These are phyloP conservation scores for Solanum okadae DNA, from an alignment of 257 asterid species.

Conservation along the genomic window DNA sequence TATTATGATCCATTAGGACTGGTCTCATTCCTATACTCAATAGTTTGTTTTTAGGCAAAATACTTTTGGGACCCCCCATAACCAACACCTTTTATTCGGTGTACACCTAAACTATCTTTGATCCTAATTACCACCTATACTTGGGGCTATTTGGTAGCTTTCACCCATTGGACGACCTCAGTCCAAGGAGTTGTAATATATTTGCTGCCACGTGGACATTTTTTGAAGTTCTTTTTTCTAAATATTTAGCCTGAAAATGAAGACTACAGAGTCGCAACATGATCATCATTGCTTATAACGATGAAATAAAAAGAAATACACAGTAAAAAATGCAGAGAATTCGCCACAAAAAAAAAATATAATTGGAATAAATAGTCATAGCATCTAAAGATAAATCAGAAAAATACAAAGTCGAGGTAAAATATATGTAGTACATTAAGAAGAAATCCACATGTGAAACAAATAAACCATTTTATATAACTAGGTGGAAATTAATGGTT, in stretches of 20 bases:
- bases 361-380: background rate
- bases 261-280: background rate
- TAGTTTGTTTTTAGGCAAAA: background rate
- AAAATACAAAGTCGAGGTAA: background rate
- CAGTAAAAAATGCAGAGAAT: background rate
- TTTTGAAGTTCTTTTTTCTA: background rate
- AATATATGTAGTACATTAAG: background rate
- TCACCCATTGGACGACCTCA: background rate
- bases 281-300: background rate
- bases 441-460: background rate
- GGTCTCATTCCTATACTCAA: background rate
- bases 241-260: background rate
- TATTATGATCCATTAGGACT: background rate
- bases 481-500: background rate
- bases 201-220: background rate
- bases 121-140: background rate
- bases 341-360: too few relatives aligned
- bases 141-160: background rate
- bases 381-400: background rate
- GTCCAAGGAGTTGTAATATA: background rate
- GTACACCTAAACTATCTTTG: background rate
- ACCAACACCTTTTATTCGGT: background rate
- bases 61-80: background rate
- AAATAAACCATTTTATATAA: background rate
- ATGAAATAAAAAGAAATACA: background rate